Conservation (phyloP, 805 yeast species). For the Myxozyma nipponensis region DNA sequence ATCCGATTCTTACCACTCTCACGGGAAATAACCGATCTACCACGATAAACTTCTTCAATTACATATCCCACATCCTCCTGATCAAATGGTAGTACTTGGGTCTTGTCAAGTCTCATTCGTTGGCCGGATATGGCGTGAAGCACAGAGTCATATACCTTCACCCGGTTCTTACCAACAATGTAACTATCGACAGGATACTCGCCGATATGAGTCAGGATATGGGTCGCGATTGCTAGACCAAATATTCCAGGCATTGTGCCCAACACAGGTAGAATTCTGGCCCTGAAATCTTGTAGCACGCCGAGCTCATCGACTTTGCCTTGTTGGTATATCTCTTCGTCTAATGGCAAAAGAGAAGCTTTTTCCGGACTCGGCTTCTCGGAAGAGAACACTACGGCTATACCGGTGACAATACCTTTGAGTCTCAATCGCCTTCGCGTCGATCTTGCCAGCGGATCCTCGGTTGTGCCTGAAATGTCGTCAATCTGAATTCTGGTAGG, state of each 20-base stretch:
- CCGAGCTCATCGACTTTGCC: constrained; percentile 85
- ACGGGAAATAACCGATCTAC: constrained; percentile 76
- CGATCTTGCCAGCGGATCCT: constrained; percentile 85
- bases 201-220: constrained; percentile 69
- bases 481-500: constrained; percentile 87
- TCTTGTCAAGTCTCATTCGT: constrained; percentile 67
- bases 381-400: constrained; percentile 85
- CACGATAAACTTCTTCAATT: constrained; percentile 87
- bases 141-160: constrained; percentile 78
- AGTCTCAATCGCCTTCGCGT: constrained; percentile 81
- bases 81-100: constrained; percentile 60
- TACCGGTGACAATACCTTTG: constrained; percentile 68
- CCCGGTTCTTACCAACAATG: constrained; percentile 82
- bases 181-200: constrained; percentile 74
- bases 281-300: constrained; percentile 85
- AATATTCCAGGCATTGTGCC: constrained; percentile 98
- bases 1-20: constrained; percentile 70
- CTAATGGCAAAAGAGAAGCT: constrained; percentile 80
- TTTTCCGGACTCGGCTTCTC: constrained; percentile 96
- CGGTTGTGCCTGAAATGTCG: constrained; percentile 85
- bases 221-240: constrained; percentile 85
- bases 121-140: constrained; percentile 84
- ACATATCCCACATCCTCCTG: constrained; percentile 74
- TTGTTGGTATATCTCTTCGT: constrained; percentile 72
- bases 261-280: constrained; percentile 88